Base-by-base conservation (phyloP, 768 basidiomycete genomes). In the Boletellus emodensis region DNA sequence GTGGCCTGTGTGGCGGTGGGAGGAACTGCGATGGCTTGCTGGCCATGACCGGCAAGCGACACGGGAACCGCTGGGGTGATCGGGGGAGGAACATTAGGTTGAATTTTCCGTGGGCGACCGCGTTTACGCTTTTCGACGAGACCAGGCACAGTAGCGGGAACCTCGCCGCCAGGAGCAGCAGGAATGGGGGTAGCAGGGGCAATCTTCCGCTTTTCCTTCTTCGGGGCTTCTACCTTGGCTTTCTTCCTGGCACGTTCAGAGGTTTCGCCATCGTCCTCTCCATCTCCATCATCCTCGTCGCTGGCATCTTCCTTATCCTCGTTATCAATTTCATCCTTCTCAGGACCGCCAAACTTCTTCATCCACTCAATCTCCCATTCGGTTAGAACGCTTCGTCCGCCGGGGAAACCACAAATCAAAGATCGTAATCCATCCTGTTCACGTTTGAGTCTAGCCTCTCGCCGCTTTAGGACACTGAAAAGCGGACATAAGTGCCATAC, bases 331-430 rank as follows among this genome's bases (percentile, higher is more conserved):
- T 82, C 62, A 11, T 93, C 83, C 46, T 74, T 76, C 66, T 95
- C 94, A 15, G 82, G 80, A 2, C 88, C 87, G 17, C 90, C 90
- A 62, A 90, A 90, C 43, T 74, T 76, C 51, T 78, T 81, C 44
- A 66, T 69, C 87, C 89, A 91, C 58, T 87, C 82, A 30, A 70
- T 68, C 61, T 92, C 90, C 84, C 90, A 90, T 63, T 85, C 85
- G 33, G 72, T 72, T 28, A 90, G 72, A 41, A 93, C 66, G 8
- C 79, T 82, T 17, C 82, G 79, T 0, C 90, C 88, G 24, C 87
- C 84, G 0, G 90, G 87, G 18, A 92, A 80, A 0, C 86, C 84
- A 24, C 71, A 68, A 10, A 93, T 65, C 35, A 94, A 75, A 1
- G 79, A 70, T 59, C 84, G 84, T 30, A 92, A 67, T 1, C 90